phyloP scores from a whole-genome alignment of 306 rosid species.

The Cucumis melo region DNA sequence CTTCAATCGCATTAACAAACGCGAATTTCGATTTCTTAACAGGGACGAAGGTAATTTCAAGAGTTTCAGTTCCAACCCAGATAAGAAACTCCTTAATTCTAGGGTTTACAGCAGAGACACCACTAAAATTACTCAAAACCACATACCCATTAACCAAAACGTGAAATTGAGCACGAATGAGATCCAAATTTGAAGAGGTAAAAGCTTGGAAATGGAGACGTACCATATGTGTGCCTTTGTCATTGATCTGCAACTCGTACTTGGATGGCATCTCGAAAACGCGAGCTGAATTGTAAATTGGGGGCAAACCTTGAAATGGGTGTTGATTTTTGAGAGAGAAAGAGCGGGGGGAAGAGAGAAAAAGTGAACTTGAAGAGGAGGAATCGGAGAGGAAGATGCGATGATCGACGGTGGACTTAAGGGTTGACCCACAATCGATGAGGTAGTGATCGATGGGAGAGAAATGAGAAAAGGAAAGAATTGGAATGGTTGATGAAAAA shows the following conservation, averaged over 20 bases:
- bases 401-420: constrained; percentile 27
- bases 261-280: constrained; percentile 47
- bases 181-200: constrained; percentile 25
- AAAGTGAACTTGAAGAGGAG: constrained; percentile 2
- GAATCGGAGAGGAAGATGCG: constrained; percentile 53
- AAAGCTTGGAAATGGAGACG: constrained; percentile 68
- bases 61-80: constrained; percentile 33
- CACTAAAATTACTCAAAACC: constrained; percentile 29
- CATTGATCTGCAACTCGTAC: constrained; percentile 42
- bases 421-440: constrained; percentile 66
- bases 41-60: constrained; percentile 51
- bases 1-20: constrained; percentile 83
- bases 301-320: constrained; percentile 19
- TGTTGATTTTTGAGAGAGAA: constrained; percentile 25
- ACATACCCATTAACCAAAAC: constrained; percentile 49
- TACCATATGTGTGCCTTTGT: constrained; percentile 63
- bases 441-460: constrained; percentile 74
- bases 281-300: constrained; percentile 54
- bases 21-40: constrained; percentile 32
- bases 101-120: constrained; percentile 15
- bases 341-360: constrained; percentile 16
- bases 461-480: constrained; percentile 30
- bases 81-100: constrained; percentile 44
- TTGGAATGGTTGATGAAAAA: constrained; percentile 15
- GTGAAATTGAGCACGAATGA: constrained; percentile 39